Base-by-base conservation (phyloP, 208 protist species). In the Trypanosomatidae sp. region DNA sequence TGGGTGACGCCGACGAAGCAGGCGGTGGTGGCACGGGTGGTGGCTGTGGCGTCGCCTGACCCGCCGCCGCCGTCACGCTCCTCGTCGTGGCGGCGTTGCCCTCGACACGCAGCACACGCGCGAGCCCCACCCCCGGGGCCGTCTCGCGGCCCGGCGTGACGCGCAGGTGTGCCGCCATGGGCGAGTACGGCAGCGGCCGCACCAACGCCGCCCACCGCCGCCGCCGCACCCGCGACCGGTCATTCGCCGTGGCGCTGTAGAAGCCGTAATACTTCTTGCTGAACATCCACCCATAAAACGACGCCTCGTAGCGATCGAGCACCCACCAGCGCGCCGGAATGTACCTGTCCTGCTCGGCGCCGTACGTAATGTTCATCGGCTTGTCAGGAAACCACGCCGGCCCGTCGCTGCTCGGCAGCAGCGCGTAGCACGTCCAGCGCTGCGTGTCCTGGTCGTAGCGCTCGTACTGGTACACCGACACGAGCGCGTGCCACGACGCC, bases 271-370 rank as follows among this genome's bases (percentile, higher is more conserved):
- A 88, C 40, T 69, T 66, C 32, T 49, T 61, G 48, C 63, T 71
- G 64, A 74, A 92, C 22, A 64, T 71, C 82, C 82, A 92, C 3
- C 82, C 82, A 35, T 78, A 54, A 48, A 84, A 74, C 57, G 61
- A 83, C 7, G 78, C 76, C 18, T 74, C 47, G 58, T 66, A 70
- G 24, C 65, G 57, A 35, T 83, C 73, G n/a, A 92, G 45, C 15
- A 43, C 47, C 78, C 82, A 92, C 16, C 18, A 44, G n/a, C 60
- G 43, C 2, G 42, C 20, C 1, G 65, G 48, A 2, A 82, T 40
- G 8, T 41, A 22, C 33, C 40, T n/a, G 0, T 11, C 38, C 39
- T 37, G 27, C 21, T 62, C 63, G 23, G 26, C 43, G 22, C 61
- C 74, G 47, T 40, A 66, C 21, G 64, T 72, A 26, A 48, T 54